Evolutionary conservation across 352 stramenopile species (phyloP).

Genomic region (Phytophthora agathidicida): DNA sequence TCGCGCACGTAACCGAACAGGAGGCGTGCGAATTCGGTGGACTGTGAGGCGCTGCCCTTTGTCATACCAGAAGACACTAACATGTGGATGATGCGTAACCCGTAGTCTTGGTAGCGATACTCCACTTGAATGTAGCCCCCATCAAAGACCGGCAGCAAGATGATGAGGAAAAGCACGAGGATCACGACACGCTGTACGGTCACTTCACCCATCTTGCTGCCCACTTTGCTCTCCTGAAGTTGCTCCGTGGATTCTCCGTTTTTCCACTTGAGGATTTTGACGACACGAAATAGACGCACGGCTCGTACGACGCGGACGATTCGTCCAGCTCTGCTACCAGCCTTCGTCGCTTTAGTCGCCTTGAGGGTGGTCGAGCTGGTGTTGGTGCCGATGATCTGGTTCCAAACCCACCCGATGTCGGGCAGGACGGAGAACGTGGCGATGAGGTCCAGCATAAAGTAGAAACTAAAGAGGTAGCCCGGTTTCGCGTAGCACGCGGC

Average conservation of each 20-base stretch:
- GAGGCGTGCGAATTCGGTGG: constrained; percentile 58
- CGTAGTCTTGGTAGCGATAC: constrained; percentile 88
- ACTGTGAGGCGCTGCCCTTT: constrained; percentile 21
- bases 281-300: constrained; percentile 82
- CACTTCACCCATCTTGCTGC: constrained; percentile 90
- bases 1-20: constrained; percentile 77
- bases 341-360: constrained; percentile 72
- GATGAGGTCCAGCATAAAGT: constrained; percentile 90
- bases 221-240: constrained; percentile 89
- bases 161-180: constrained; percentile 89
- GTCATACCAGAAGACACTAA: constrained; percentile 60
- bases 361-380: constrained; percentile 64
- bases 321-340: constrained; percentile 79
- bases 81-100: constrained; percentile 77
- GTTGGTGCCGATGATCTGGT: constrained; percentile 67
- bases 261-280: constrained; percentile 89
- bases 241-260: constrained; percentile 44
- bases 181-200: constrained; percentile 88
- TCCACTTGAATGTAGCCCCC: constrained; percentile 77
- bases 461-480: constrained; percentile 91
- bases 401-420: constrained; percentile 86
- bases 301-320: constrained; percentile 88
- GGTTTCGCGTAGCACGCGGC: constrained; percentile 75
- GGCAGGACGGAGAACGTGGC: constrained; percentile 84
- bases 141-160: constrained; percentile 89